These are phyloP conservation scores for Sugiyamaella smithiae DNA, from an alignment of 805 yeast genomes.

Conservation along the genomic window DNA sequence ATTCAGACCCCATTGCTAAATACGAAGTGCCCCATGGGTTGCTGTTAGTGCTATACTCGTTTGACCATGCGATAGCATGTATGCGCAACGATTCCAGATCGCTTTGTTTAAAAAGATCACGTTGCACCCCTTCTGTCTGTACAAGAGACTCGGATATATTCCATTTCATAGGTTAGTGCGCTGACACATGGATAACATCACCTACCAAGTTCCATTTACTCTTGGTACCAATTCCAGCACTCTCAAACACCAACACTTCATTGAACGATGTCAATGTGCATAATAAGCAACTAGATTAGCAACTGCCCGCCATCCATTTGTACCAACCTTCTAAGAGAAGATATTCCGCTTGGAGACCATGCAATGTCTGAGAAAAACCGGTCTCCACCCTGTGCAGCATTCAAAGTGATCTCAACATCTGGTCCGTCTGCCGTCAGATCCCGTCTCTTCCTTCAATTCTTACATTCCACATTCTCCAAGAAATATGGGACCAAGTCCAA, in stretches of 20 bases:
- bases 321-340: conserved; percentile 9
- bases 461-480: background rate
- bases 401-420: background rate
- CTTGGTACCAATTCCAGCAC: conserved; percentile 14
- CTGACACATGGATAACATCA: background rate
- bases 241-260: conserved; percentile 19
- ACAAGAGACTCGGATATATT: background rate
- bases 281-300: conserved; percentile 13
- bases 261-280: conserved; percentile 18
- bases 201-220: conserved; percentile 15
- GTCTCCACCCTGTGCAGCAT: conserved; percentile 8
- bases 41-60: background rate
- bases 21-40: conserved; percentile 24
- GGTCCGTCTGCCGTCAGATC: background rate
- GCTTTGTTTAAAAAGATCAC: conserved; percentile 1
- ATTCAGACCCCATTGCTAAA: conserved; percentile 23
- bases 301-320: too few species aligned
- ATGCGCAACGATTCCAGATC: conserved; percentile 10
- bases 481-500: background rate
- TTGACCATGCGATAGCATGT: conserved; percentile 22
- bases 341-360: conserved; percentile 26
- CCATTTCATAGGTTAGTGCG: background rate
- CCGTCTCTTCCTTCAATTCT: background rate
- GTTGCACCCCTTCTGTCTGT: background rate
- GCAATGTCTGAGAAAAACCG: conserved; percentile 17